Base-by-base conservation (phyloP, 495 filamentous ascomycete genomes). In the Daldinia loculata region DNA sequence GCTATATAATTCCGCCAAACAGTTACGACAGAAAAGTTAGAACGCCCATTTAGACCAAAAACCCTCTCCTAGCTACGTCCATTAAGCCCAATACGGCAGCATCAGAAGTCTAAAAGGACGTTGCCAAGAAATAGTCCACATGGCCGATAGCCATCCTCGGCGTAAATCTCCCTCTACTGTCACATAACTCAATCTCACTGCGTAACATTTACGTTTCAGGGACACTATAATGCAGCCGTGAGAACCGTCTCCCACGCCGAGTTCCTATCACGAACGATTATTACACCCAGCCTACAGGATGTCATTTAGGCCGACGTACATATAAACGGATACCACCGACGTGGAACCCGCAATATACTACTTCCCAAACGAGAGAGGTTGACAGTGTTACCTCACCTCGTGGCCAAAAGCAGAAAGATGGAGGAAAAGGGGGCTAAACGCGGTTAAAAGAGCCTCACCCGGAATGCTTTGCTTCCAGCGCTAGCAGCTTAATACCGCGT, bases 381-480 rank as follows among this genome's bases (percentile, higher is more conserved):
- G 66, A 41, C 57, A 63, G 66, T 66, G 70, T 73, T 60, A 73
- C 70, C 66, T 73, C 61, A 14, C 70, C 70, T 73, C 66, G 66
- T 73, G 66, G 66, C 34, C 27, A 22, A 56, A 34, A 36, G 30
- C 38, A 32, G 53, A 12, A 45, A 48, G 32, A 48, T 27, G 36
- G 15, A 48, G 61, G 48, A 17, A n/a, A 63, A 61, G 53, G 32
- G 63, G 50, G 65, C 61, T 70, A 65, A 70, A 56, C 38, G 56
- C 61, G 70, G 65, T 43, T 68, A 68, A 61, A 64, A 65, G 34
- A 68, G 61, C 70, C 70, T 72, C 58, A 63, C 29, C 34, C 51
- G 30, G n/a, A 57, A 58, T 27, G 19, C 19, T 38, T 65, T 43
- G 26, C 27, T 29, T 61, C 48, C 17, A 65, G 38, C 45, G 19